Percentiles rank a stretch among this genome's conserved stretches.
Conservation (phyloP, 306 rosid genomes). For the Inga laurina region DNA sequence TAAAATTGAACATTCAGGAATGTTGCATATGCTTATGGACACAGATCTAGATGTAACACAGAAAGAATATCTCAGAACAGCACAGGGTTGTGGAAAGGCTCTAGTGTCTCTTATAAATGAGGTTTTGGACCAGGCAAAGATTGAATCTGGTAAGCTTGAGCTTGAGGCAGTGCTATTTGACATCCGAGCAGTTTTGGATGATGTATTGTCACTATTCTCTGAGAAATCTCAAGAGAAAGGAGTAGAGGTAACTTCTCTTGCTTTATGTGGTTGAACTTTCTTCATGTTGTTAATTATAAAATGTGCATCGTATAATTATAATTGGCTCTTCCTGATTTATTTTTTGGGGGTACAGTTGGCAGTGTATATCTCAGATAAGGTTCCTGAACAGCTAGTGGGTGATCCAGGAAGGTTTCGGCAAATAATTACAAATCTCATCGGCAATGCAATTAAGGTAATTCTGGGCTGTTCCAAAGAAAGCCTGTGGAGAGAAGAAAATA, state of each 20-base stretch:
- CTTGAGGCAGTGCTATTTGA: slow-evolving; percentile 87
- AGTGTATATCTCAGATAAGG: slow-evolving; percentile 69
- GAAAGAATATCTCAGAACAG: no score
- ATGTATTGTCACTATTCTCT: slow-evolving; percentile 85
- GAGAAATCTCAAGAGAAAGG: slow-evolving; percentile 95
- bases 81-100: no score
- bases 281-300: slow-evolving; percentile 7
- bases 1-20: no score
- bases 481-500: background rate
- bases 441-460: slow-evolving; percentile 79
- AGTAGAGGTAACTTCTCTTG: slow-evolving; percentile 70
- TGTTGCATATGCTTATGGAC: no score
- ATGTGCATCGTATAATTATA: slow-evolving; percentile 31
- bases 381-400: slow-evolving; percentile 82
- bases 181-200: slow-evolving; percentile 78
- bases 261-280: slow-evolving; percentile 2
- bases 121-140: slow-evolving; percentile 98
- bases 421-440: slow-evolving; percentile 81
- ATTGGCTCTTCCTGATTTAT: slow-evolving; percentile 31
- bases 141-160: slow-evolving; percentile 91
- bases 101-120: slow-evolving; percentile 90
- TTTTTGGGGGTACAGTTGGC: slow-evolving; percentile 58
- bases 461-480: background rate
- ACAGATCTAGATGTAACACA: no score
- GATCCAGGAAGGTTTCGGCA: slow-evolving; percentile 91